These are phyloP conservation scores for Comarum palustre DNA, from an alignment of 306 rosid species.

Conservation along the genomic window DNA sequence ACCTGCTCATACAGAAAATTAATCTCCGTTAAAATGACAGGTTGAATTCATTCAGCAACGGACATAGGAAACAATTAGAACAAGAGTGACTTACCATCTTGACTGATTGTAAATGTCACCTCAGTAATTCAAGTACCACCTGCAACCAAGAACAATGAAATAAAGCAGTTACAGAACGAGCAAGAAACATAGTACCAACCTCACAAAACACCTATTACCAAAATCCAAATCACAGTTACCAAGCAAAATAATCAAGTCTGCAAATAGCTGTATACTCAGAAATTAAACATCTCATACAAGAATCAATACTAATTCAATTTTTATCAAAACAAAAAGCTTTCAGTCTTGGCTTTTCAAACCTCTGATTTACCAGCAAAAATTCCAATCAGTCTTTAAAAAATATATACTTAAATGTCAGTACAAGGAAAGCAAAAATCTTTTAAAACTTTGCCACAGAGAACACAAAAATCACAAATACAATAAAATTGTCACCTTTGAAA, in stretches of 20 bases:
- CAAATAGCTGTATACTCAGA: no score
- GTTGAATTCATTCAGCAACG: not conserved
- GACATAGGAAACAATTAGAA: not conserved
- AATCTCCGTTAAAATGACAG: not conserved
- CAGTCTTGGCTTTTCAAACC: no score
- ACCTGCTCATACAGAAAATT: slow-evolving; percentile 46
- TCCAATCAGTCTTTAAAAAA: no score
- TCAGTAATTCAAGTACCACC: slow-evolving; percentile 4
- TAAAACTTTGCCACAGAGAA: no score
- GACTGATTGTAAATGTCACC: slow-evolving; percentile 21
- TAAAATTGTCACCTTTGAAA: not conserved
- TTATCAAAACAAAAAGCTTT: no score
- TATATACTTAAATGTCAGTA: no score
- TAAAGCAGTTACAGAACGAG: not conserved
- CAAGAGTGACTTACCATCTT: slow-evolving; percentile 56
- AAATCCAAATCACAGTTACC: not conserved
- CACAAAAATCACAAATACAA: no score
- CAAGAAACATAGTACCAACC: not conserved
- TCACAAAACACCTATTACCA: not conserved
- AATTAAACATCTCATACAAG: no score
- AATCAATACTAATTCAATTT: no score
- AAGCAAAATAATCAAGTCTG: not conserved
- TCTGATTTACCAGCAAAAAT: no score
- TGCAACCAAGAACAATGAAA: slow-evolving; percentile 3
- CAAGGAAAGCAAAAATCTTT: no score